Percentiles rank a stretch among this genome's conserved stretches.
These are phyloP conservation scores for Tephrocybe sp. DNA, from an alignment of 768 basidiomycete species.

Conservation along the genomic window DNA sequence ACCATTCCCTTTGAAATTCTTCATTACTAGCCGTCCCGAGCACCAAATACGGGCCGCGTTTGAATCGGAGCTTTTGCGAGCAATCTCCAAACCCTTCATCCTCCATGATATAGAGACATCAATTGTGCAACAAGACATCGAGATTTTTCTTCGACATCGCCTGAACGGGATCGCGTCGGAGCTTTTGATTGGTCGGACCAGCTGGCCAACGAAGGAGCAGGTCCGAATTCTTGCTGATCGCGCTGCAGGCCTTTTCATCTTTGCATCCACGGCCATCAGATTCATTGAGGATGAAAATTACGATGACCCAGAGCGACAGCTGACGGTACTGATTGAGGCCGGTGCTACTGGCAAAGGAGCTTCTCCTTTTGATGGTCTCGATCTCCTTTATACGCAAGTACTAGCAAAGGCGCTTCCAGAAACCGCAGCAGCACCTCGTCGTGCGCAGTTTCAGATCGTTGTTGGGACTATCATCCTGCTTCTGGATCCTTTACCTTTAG, in stretches of 20 bases:
- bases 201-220: slow-evolving; percentile 4
- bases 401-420: slow-evolving; percentile 5
- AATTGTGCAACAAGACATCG: slow-evolving; percentile 7
- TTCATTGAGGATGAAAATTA: slow-evolving; percentile 11
- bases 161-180: slow-evolving; percentile 3
- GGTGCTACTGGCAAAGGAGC: not conserved
- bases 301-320: slow-evolving; percentile 8
- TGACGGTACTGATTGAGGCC: slow-evolving; percentile 2
- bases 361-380: slow-evolving; percentile 1
- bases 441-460: slow-evolving; percentile 2
- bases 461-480: slow-evolving; percentile 7
- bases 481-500: slow-evolving; percentile 4
- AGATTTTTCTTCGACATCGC: slow-evolving; percentile 2
- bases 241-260: slow-evolving; percentile 8
- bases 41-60: slow-evolving; percentile 6
- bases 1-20: slow-evolving; percentile 7
- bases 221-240: slow-evolving; percentile 3
- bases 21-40: slow-evolving; percentile 8
- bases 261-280: slow-evolving; percentile 11
- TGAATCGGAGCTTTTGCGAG: slow-evolving; percentile 4
- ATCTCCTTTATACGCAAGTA: slow-evolving; percentile 5
- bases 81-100: slow-evolving; percentile 5
- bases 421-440: not conserved
- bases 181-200: not conserved
- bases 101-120: slow-evolving; percentile 8